Evolutionary conservation across 495 filamentous ascomycete species (phyloP).

Genomic region (Pyronema domesticum): DNA sequence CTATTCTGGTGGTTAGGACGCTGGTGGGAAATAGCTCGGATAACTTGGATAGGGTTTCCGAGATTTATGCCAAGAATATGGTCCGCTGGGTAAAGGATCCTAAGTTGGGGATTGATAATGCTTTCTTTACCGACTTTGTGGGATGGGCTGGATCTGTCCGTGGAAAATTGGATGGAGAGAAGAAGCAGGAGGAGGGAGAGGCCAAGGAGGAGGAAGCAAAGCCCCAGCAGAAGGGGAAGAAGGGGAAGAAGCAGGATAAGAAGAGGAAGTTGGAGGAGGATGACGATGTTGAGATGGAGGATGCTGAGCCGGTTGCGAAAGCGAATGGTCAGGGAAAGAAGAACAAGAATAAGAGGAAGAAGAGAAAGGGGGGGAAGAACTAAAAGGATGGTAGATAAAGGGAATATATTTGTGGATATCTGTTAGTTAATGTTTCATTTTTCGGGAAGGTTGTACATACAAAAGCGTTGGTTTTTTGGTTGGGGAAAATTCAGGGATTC

Average conservation of each 20-base stretch:
- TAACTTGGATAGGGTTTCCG: slow-evolving; percentile 31
- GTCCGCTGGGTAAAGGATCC: slow-evolving; percentile 37
- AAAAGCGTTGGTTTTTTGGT: too few species aligned
- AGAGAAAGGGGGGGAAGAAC: slow-evolving; percentile 1
- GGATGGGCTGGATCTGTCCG: slow-evolving; percentile 35
- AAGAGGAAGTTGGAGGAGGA: slow-evolving; percentile 5
- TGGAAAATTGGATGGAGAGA: slow-evolving; percentile 20
- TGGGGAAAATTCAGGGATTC: too few species aligned
- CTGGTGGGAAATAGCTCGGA: slow-evolving; percentile 29
- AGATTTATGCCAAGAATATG: slow-evolving; percentile 40
- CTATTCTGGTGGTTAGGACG: slow-evolving; percentile 44
- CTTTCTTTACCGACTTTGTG: slow-evolving; percentile 50
- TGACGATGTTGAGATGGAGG: slow-evolving; percentile 8
- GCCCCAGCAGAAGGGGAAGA: slow-evolving; percentile 23
- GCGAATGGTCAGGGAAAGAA: neutral
- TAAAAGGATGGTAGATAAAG: neutral
- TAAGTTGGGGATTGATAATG: slow-evolving; percentile 39
- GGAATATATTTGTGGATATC: too few species aligned
- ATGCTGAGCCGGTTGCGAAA: neutral
- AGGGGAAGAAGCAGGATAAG: slow-evolving; percentile 13
- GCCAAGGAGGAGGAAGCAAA: neutral
- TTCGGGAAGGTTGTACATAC: too few species aligned
- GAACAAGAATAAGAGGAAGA: slow-evolving; percentile 4
- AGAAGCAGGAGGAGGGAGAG: slow-evolving; percentile 6
- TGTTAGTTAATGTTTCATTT: too few species aligned